A percentile compares a stretch with the other conserved stretches of the same genome.
Conservation (phyloP, 805 yeast species). For the Clavispora fructus region DNA sequence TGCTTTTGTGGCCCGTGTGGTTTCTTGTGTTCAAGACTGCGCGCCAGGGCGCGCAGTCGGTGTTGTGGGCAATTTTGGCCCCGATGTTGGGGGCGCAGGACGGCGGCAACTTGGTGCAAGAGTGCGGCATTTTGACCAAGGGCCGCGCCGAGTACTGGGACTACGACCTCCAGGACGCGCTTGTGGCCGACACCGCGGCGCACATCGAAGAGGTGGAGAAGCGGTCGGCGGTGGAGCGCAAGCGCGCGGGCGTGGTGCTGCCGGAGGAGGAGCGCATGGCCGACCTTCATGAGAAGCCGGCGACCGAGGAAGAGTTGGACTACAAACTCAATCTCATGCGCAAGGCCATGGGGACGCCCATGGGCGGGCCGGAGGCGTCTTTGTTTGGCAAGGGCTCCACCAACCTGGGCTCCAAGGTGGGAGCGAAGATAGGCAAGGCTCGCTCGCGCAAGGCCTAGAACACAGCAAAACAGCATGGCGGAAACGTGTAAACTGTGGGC, state of each 20-base stretch:
- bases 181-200: conserved; percentile 59
- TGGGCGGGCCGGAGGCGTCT: conserved; percentile 15
- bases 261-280: conserved; percentile 15
- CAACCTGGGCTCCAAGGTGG: background rate
- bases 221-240: conserved; percentile 60
- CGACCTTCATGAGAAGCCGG: conserved; percentile 31
- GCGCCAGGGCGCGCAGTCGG: conserved; percentile 73
- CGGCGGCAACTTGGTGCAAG: conserved; percentile 71
- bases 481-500: too few species aligned
- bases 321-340: conserved; percentile 27
- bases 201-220: conserved; percentile 61
- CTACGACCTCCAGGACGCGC: conserved; percentile 49
- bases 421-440: background rate
- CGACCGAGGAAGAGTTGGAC: conserved; percentile 31
- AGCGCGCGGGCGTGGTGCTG: conserved; percentile 8
- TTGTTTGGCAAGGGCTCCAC: conserved; percentile 10
- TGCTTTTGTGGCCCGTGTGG: conserved; percentile 73
- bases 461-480: background rate
- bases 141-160: conserved; percentile 64
- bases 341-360: conserved; percentile 17
- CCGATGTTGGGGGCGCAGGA: conserved; percentile 60
- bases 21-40: conserved; percentile 78
- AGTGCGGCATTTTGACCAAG: conserved; percentile 53
- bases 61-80: conserved; percentile 61
- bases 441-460: background rate